Conservation (phyloP, 148 eudicot genomes). For the Rhododendron mucronatum region DNA sequence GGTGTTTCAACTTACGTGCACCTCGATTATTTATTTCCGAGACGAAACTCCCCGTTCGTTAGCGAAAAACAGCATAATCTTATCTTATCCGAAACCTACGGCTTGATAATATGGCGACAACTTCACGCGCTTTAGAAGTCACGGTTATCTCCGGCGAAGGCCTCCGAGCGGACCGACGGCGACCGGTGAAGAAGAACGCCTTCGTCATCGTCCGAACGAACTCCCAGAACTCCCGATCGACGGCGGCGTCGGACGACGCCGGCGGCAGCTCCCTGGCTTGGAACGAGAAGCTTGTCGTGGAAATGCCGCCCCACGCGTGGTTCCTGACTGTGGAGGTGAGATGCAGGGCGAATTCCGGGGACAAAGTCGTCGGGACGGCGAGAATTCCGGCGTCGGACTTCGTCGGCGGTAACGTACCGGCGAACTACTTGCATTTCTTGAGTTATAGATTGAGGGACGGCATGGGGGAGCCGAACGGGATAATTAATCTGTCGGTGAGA, state of each 20-base stretch:
- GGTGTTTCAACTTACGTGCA: background rate
- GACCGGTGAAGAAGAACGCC: constrained; percentile 28
- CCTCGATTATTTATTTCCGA: too few species aligned
- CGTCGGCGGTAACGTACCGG: constrained; percentile 28
- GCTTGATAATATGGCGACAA: background rate
- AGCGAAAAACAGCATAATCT: background rate
- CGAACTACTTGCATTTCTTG: constrained; percentile 46
- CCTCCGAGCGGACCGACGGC: constrained; percentile 15
- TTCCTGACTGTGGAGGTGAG: constrained; percentile 41
- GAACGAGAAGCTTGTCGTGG: constrained; percentile 41
- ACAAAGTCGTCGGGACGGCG: constrained; percentile 31
- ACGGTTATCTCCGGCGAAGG: constrained; percentile 46
- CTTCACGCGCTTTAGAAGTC: constrained; percentile 28
- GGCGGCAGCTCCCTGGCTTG: constrained; percentile 44
- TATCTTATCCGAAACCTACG: background rate
- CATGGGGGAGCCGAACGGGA: constrained; percentile 50
- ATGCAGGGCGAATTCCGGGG: constrained; percentile 11
- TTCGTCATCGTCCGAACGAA: constrained; percentile 36
- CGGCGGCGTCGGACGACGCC: constrained; percentile 17
- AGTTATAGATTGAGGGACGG: constrained; percentile 56
- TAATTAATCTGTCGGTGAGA: constrained; percentile 60
- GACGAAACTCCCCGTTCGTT: background rate
- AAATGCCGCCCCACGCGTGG: constrained; percentile 29
- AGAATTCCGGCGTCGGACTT: constrained; percentile 55
- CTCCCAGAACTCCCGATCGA: constrained; percentile 2